These are phyloP conservation scores for Leishmania tropica DNA, from an alignment of 208 protist genomes.

Conservation along the genomic window DNA sequence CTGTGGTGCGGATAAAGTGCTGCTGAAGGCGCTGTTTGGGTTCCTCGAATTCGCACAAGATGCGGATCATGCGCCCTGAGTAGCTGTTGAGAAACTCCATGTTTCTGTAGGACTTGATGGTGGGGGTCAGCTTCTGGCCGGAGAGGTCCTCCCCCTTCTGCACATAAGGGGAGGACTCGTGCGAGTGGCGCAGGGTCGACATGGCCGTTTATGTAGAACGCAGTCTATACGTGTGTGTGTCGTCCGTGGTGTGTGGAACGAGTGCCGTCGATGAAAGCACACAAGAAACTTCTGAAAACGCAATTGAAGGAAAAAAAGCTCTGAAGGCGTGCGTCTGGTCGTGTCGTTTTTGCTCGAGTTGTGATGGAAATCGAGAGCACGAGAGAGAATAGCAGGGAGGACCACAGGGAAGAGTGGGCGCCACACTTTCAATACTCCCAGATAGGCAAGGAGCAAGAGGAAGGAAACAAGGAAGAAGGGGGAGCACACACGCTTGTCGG, in stretches of 20 bases:
- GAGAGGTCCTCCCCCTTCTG: constrained; percentile 63
- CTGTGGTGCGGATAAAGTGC: constrained; percentile 79
- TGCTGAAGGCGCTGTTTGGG: constrained; percentile 66
- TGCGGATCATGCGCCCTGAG: constrained; percentile 85
- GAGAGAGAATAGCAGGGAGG: too few relatives aligned
- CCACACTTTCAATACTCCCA: background rate
- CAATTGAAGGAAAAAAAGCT: background rate
- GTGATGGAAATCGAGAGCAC: background rate
- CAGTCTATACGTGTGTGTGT: background rate
- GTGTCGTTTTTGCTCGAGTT: background rate
- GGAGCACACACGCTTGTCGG: background rate
- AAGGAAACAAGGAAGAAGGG: constrained; percentile 8
- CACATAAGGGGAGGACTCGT: constrained; percentile 64
- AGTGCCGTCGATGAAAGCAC: background rate
- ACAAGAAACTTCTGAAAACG: background rate
- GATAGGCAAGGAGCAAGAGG: background rate
- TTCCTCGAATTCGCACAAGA: constrained; percentile 94
- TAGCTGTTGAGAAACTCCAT: constrained; percentile 67
- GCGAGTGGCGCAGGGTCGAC: background rate
- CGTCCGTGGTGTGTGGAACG: background rate
- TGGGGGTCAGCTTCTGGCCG: constrained; percentile 55
- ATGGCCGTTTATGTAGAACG: background rate
- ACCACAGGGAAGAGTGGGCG: background rate
- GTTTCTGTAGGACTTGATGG: constrained; percentile 92
- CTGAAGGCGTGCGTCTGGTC: background rate